Percentiles rank a stretch among this genome's conserved stretches.
Conservation (phyloP, 805 yeast genomes). For the Saturnispora mendoncae region DNA sequence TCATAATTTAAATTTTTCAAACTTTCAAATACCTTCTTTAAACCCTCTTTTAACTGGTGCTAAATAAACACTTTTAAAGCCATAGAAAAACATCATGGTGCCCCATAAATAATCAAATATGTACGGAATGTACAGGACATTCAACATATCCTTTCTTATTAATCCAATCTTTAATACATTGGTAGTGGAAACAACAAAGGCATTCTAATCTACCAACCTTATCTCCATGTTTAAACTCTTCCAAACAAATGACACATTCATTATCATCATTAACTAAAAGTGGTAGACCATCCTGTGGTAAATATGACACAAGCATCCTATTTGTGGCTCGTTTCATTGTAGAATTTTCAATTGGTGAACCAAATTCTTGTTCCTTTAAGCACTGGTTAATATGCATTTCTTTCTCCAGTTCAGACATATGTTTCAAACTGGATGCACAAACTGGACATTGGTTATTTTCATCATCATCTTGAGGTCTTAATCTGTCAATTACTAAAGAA, state of each 20-base stretch:
- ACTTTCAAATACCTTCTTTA: no score
- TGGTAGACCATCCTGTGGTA: conserved; percentile 33
- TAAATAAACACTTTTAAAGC: no score
- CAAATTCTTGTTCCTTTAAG: conserved; percentile 49
- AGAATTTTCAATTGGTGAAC: conserved; percentile 40
- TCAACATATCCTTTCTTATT: conserved; percentile 74
- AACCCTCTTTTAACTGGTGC: no score
- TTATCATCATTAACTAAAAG: conserved; percentile 33
- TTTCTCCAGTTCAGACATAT: conserved; percentile 26
- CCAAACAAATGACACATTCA: conserved; percentile 93
- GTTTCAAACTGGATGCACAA: conserved; percentile 27
- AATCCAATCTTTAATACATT: conserved; percentile 89
- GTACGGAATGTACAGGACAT: conserved; percentile 73
- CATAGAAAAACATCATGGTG: no score
- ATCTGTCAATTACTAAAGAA: not conserved
- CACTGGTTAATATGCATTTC: conserved; percentile 70
- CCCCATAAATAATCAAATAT: conserved; percentile 19
- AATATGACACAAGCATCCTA: conserved; percentile 76
- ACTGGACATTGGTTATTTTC: conserved; percentile 37
- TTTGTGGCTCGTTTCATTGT: conserved; percentile 42
- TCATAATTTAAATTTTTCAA: no score
- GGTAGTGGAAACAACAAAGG: conserved; percentile 85
- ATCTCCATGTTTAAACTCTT: conserved; percentile 77
- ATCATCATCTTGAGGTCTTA: conserved; percentile 11
- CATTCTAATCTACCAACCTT: conserved; percentile 90